Conservation (phyloP, 371 early-diverging fungal genomes). For the Mortierella sp. region DNA sequence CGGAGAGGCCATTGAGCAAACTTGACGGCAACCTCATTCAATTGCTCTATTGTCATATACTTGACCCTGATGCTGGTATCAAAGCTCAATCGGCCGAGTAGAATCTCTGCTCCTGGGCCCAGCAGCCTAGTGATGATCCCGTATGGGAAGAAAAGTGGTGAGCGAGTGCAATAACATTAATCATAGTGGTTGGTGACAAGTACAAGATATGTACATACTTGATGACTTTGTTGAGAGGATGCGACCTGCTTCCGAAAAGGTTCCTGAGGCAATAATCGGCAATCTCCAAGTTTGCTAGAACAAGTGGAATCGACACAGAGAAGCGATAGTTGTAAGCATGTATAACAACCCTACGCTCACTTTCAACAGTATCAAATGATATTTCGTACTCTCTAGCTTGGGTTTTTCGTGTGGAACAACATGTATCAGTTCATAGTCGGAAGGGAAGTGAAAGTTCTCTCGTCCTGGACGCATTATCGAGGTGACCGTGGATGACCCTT, state of each 20-base stretch:
- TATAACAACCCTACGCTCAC: no score
- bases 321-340: no score
- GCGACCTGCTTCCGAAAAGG: constrained; percentile 57
- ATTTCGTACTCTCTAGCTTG: constrained; percentile 56
- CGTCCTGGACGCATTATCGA: constrained; percentile 24
- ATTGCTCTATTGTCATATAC: constrained; percentile 62
- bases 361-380: neutral
- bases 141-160: no score
- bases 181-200: no score
- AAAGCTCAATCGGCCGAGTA: constrained; percentile 64
- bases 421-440: constrained; percentile 59
- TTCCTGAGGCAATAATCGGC: constrained; percentile 68
- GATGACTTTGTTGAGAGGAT: constrained; percentile 61
- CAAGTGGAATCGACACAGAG: neutral
- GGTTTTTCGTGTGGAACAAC: constrained; percentile 58
- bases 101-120: constrained; percentile 72
- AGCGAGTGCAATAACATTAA: no score
- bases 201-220: constrained; percentile 57
- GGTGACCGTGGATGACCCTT: constrained; percentile 39
- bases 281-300: constrained; percentile 64
- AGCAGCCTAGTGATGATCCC: constrained; percentile 60
- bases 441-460: constrained; percentile 27
- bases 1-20: constrained; percentile 73
- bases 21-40: constrained; percentile 66
- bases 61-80: constrained; percentile 59